These are phyloP conservation scores for Aspergillus sclerotioniger DNA, from an alignment of 495 filamentous ascomycete genomes.

Conservation along the genomic window DNA sequence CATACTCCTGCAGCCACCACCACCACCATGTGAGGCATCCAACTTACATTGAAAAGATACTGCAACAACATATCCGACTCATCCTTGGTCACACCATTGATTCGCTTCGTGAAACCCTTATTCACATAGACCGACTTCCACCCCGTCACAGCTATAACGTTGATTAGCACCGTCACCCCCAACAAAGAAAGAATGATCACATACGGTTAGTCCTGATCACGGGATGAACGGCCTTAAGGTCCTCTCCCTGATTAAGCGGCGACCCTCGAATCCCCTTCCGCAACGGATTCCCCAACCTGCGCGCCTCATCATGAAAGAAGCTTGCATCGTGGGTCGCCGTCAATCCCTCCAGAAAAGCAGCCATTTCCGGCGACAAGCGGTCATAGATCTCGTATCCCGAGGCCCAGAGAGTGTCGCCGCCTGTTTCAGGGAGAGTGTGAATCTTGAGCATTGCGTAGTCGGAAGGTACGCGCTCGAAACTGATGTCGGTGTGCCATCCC, in stretches of 20 bases:
- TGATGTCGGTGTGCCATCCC: constrained; percentile 68
- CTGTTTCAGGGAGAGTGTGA: constrained; percentile 62
- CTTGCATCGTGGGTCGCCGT: constrained; percentile 58
- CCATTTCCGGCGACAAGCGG: constrained; percentile 61
- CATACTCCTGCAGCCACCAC: constrained; percentile 35
- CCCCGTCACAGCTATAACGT: constrained; percentile 60
- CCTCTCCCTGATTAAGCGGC: constrained; percentile 62
- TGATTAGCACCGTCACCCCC: neutral
- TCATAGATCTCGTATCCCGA: constrained; percentile 56
- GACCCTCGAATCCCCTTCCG: constrained; percentile 24
- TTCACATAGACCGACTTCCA: constrained; percentile 73
- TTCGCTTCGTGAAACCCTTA: constrained; percentile 58
- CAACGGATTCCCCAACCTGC: constrained; percentile 26
- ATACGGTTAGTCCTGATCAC: constrained; percentile 68
- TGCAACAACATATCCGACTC: constrained; percentile 36
- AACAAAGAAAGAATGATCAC: constrained; percentile 24
- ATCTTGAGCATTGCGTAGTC: constrained; percentile 65
- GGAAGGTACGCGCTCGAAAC: constrained; percentile 63
- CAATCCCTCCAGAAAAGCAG: constrained; percentile 62
- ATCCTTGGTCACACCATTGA: constrained; percentile 54
- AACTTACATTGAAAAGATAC: constrained; percentile 44
- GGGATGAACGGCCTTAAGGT: constrained; percentile 63
- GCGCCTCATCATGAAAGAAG: constrained; percentile 47
- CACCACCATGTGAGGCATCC: no score
- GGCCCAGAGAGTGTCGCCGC: constrained; percentile 60